Conservation (phyloP, 1,284 basidiomycete species). For the Trichosporon sp. region DNA sequence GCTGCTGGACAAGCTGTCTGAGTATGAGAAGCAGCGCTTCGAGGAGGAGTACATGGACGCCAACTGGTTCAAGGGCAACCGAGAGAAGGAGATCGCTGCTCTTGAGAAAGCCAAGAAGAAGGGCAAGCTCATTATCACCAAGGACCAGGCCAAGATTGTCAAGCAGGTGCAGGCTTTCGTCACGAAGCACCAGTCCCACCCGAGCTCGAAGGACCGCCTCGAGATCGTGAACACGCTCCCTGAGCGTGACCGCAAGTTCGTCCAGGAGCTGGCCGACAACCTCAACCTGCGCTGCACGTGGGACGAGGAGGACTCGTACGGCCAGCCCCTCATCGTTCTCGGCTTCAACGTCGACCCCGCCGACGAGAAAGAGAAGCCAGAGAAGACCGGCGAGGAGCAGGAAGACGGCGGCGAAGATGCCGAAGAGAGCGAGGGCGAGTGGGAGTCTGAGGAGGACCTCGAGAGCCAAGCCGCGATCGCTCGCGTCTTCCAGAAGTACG, state of each 20-base stretch:
- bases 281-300: slow-evolving; percentile 70
- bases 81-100: slow-evolving; percentile 60
- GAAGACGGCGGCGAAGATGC: slow-evolving; percentile 26
- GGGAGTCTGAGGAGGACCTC: slow-evolving; percentile 50
- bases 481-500: slow-evolving; percentile 80
- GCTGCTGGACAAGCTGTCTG: slow-evolving; percentile 78
- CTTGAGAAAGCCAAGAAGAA: slow-evolving; percentile 48
- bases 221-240: slow-evolving; percentile 70
- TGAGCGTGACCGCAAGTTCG: slow-evolving; percentile 69
- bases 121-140: slow-evolving; percentile 56
- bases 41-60: slow-evolving; percentile 82
- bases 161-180: slow-evolving; percentile 70
- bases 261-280: slow-evolving; percentile 65
- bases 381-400: slow-evolving; percentile 30
- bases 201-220: slow-evolving; percentile 51
- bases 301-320: slow-evolving; percentile 84
- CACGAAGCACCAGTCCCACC: slow-evolving; percentile 52
- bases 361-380: slow-evolving; percentile 29
- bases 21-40: slow-evolving; percentile 83
- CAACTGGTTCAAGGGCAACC: slow-evolving; percentile 87
- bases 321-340: slow-evolving; percentile 53
- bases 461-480: slow-evolving; percentile 67
- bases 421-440: slow-evolving; percentile 34
- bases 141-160: slow-evolving; percentile 67
- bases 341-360: slow-evolving; percentile 52